These are phyloP conservation scores for Hypomyces perniciosus DNA, from an alignment of 2,329 filamentous ascomycete species.

Conservation along the genomic window DNA sequence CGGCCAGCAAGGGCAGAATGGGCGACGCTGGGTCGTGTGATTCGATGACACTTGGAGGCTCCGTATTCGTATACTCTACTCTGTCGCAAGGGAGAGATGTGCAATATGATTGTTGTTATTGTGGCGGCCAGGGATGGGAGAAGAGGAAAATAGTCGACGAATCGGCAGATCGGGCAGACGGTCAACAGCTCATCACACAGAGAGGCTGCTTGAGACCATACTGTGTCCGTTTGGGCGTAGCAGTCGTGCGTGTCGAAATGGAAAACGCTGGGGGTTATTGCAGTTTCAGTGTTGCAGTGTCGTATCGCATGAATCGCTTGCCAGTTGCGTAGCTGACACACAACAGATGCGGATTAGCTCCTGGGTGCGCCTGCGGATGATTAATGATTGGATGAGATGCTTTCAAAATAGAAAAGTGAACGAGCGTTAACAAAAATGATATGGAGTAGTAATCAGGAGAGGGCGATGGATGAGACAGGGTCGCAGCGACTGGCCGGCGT, in stretches of 20 bases:
- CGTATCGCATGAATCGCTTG: conserved; percentile 8
- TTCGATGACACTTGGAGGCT: conserved; percentile 5
- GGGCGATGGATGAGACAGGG: background rate
- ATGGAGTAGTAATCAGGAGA: conserved; percentile 1
- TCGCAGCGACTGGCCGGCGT: background rate
- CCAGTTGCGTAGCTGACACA: background rate
- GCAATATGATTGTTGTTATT: background rate
- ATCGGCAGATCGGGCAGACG: background rate
- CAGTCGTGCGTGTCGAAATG: background rate
- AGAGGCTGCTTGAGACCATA: background rate
- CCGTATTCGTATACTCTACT: conserved; percentile 8
- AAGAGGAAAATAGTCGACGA: background rate
- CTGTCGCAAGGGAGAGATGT: background rate
- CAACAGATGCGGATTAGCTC: conserved; percentile 1
- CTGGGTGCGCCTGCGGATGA: background rate
- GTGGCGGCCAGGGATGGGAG: background rate
- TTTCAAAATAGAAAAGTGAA: background rate
- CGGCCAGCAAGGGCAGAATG: background rate
- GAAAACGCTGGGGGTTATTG: background rate
- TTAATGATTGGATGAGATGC: conserved; percentile 4
- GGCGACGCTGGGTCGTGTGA: conserved; percentile 7
- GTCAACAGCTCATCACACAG: background rate
- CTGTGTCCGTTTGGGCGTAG: background rate
- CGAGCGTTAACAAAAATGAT: conserved; percentile 2
- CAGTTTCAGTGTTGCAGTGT: conserved; percentile 7